Evolutionary conservation across 1,284 basidiomycete species (phyloP).

Genomic region (Fomitopsis betulina): DNA sequence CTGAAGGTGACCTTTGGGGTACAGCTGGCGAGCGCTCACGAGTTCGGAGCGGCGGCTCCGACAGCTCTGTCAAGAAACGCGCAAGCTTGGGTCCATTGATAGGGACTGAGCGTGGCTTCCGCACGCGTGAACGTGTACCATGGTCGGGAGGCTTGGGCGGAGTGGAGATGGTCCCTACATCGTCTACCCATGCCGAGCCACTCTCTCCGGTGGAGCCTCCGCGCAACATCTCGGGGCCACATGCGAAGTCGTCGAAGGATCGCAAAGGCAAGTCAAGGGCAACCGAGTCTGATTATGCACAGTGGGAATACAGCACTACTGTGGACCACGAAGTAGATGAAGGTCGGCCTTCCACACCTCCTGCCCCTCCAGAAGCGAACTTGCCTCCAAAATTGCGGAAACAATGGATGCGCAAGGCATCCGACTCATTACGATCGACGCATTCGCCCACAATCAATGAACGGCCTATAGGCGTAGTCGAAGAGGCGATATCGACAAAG

Average conservation of each 20-base stretch:
- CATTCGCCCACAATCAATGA: slow-evolving; percentile 1
- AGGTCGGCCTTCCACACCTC: background rate
- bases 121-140: slow-evolving; percentile 48
- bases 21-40: slow-evolving; percentile 3
- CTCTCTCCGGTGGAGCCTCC: too few relatives aligned
- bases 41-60: slow-evolving; percentile 5
- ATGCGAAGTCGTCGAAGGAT: background rate
- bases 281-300: slow-evolving; percentile 10
- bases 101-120: slow-evolving; percentile 64
- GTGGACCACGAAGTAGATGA: slow-evolving; percentile 17
- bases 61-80: background rate
- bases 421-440: slow-evolving; percentile 25
- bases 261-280: slow-evolving; percentile 6
- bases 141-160: slow-evolving; percentile 57
- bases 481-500: background rate
- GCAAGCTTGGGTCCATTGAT: slow-evolving; percentile 67
- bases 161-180: slow-evolving; percentile 45
- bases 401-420: slow-evolving; percentile 36
- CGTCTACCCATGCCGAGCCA: background rate
- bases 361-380: slow-evolving; percentile 30
- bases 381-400: slow-evolving; percentile 68
- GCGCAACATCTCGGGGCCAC: too few relatives aligned
- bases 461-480: background rate
- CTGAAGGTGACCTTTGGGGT: slow-evolving; percentile 11
- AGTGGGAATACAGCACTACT: background rate